phyloP scores from a whole-genome alignment of 2,329 filamentous ascomycete genomes.

The Karstenula rhodostoma region DNA sequence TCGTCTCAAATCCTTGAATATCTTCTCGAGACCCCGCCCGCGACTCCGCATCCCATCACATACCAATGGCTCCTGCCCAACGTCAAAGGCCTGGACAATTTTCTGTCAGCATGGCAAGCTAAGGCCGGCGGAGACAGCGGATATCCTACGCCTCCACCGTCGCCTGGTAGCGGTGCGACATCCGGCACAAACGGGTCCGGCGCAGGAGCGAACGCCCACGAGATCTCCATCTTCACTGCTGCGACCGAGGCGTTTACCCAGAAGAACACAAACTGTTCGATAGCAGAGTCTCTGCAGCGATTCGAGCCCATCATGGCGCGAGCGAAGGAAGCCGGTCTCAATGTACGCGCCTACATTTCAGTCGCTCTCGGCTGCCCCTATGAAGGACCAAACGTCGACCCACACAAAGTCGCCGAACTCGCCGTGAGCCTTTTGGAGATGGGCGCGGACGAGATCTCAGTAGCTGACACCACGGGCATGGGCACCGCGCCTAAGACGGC shows the following conservation, averaged over 20 bases:
- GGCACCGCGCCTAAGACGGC: constrained; percentile 78
- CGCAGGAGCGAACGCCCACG: constrained; percentile 48
- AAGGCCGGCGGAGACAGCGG: constrained; percentile 54
- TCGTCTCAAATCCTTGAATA: constrained; percentile 77
- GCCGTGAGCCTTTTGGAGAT: constrained; percentile 76
- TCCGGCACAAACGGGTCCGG: constrained; percentile 46
- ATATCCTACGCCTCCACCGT: constrained; percentile 57
- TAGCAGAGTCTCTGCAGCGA: constrained; percentile 74
- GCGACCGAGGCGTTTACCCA: constrained; percentile 83
- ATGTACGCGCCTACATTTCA: constrained; percentile 79
- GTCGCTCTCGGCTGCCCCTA: constrained; percentile 80
- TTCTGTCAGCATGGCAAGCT: constrained; percentile 60
- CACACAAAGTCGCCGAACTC: constrained; percentile 67
- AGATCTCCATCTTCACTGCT: constrained; percentile 82
- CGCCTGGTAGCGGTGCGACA: constrained; percentile 44
- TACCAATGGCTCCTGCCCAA: constrained; percentile 88
- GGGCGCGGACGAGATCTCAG: constrained; percentile 88
- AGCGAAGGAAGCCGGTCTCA: constrained; percentile 70
- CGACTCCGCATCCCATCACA: constrained; percentile 65
- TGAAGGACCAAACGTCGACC: constrained; percentile 68
- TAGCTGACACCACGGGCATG: constrained; percentile 92
- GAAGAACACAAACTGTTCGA: constrained; percentile 83
- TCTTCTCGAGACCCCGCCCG: constrained; percentile 66
- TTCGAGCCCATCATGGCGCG: constrained; percentile 75
- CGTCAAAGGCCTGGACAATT: constrained; percentile 73